Evolutionary conservation across 352 stramenopile species (phyloP).

Genomic region (Phytophthora macrochlamydospora): DNA sequence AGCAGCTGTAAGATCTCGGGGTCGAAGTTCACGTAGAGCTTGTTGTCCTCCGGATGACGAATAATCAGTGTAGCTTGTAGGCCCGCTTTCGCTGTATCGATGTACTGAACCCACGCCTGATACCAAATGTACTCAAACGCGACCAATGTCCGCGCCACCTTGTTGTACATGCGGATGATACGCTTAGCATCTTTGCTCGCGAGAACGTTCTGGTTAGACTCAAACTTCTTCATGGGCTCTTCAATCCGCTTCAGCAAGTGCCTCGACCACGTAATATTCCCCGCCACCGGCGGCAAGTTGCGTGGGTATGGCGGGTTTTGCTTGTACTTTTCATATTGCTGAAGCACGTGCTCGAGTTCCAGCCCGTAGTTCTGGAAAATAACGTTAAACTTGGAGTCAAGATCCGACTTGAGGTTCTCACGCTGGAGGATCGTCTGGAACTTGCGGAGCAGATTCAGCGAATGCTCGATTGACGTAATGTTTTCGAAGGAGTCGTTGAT

Average conservation of each 20-base stretch:
- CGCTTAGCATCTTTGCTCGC: slow-evolving; percentile 97
- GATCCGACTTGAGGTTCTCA: slow-evolving; percentile 97
- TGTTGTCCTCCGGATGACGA: slow-evolving; percentile 97
- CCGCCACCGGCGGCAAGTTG: slow-evolving; percentile 96
- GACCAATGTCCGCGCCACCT: slow-evolving; percentile 97
- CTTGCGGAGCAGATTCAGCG: slow-evolving; percentile 95
- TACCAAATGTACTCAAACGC: slow-evolving; percentile 99
- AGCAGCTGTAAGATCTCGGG: slow-evolving; percentile 98
- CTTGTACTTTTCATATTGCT: slow-evolving; percentile 99
- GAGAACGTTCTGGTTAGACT: slow-evolving; percentile 97
- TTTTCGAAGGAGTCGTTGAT: slow-evolving; percentile 99
- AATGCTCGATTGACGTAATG: slow-evolving; percentile 98
- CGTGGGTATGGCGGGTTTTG: slow-evolving; percentile 96
- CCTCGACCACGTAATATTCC: slow-evolving; percentile 98
- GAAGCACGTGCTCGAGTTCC: slow-evolving; percentile 97
- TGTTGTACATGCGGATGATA: slow-evolving; percentile 99
- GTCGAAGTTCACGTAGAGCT: slow-evolving; percentile 99
- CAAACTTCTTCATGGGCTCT: slow-evolving; percentile 99
- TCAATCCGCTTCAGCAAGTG: slow-evolving; percentile 99
- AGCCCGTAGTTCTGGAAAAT: slow-evolving; percentile 99
- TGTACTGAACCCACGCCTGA: slow-evolving; percentile 98
- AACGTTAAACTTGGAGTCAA: slow-evolving; percentile 99
- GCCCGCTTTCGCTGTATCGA: slow-evolving; percentile 97
- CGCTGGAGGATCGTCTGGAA: slow-evolving; percentile 98
- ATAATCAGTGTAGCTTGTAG: slow-evolving; percentile 99